Base-by-base conservation (phyloP, 2,329 filamentous ascomycete species). In the Penicillium sp. region DNA sequence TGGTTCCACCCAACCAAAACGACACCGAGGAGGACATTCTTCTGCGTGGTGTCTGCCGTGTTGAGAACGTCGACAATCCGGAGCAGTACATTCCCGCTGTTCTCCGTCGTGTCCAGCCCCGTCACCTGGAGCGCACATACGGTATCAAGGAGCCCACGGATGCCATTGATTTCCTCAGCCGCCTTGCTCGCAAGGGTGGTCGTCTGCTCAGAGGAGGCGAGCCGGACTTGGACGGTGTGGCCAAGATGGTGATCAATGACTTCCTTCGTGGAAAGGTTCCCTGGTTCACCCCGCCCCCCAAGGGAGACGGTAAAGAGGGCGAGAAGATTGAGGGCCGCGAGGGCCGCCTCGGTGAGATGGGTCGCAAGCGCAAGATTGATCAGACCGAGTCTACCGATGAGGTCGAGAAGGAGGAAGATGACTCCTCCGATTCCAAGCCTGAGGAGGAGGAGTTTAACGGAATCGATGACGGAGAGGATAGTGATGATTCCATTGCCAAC, bases 171-270 rank as follows among this genome's bases (percentile, higher is more conserved):
- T 95, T 98, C 62, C 76, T 98, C 1, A 92, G 95, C 64, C 75
- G 89, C 25, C 77, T 98, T 2, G 92, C 91, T 7, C 79, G 91
- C 49, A 97, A 96, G 70, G 84, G 84, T 50, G 93, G 93, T 13
- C 81, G 91, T 60, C 74, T 98, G 18, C 75, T 97, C 13, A 90
- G 89, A 67, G 92, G 89, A 50, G 93, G 92, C n/a, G 93, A 97
- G 68, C 87, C 92, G 3, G 93, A 98, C 69, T 75, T 96, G 47
- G 92, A 97, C 62, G 90, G 91, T 62, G 90, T 95, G 42, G 93
- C 93, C 1, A 95, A 95, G 72, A 95, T 95, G 83, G 87, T 98
- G 0, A 75, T 98, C 52, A 97, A 95, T 63, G 93, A 98, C 66
- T 98, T 97, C 68, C 82, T 97, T 65, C 78, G 93, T 56, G 93